Conservation (phyloP, 257 asterid species). For the Solanum sparsipilum region DNA sequence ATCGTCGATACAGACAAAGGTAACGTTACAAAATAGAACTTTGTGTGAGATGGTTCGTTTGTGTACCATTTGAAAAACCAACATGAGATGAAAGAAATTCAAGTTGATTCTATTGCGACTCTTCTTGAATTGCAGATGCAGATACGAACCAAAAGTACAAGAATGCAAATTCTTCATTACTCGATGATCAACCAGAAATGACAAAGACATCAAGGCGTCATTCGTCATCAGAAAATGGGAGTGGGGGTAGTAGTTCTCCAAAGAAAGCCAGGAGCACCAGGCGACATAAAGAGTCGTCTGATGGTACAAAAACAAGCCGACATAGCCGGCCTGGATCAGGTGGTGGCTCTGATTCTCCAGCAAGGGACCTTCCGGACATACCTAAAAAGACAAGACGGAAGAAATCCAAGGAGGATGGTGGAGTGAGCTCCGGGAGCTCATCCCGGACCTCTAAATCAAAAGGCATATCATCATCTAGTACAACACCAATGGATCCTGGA, state of each 20-base stretch:
- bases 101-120: neutral
- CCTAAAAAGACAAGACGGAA: constrained; percentile 37
- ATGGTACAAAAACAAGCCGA: constrained; percentile 23
- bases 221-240: constrained; percentile 4
- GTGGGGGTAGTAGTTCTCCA: constrained; percentile 15
- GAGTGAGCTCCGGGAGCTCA: constrained; percentile 13
- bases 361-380: constrained; percentile 22
- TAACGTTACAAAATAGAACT: neutral
- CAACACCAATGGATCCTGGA: constrained; percentile 1
- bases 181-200: constrained; percentile 19
- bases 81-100: neutral
- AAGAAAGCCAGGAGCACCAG: constrained; percentile 29
- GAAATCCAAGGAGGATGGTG: constrained; percentile 37
- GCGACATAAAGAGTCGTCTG: constrained; percentile 36
- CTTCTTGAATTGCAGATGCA: neutral
- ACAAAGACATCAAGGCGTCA: constrained; percentile 37
- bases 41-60: neutral
- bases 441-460: constrained; percentile 19
- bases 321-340: constrained; percentile 5
- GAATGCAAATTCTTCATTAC: constrained; percentile 12
- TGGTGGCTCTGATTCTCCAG: constrained; percentile 11
- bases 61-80: neutral
- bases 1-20: neutral
- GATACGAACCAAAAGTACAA: constrained; percentile 24
- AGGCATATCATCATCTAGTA: neutral